Percentiles rank a stretch among this genome's conserved stretches.
These are phyloP conservation scores for Leptoxyphium fumago DNA, from an alignment of 2,329 filamentous ascomycete genomes.

Conservation along the genomic window DNA sequence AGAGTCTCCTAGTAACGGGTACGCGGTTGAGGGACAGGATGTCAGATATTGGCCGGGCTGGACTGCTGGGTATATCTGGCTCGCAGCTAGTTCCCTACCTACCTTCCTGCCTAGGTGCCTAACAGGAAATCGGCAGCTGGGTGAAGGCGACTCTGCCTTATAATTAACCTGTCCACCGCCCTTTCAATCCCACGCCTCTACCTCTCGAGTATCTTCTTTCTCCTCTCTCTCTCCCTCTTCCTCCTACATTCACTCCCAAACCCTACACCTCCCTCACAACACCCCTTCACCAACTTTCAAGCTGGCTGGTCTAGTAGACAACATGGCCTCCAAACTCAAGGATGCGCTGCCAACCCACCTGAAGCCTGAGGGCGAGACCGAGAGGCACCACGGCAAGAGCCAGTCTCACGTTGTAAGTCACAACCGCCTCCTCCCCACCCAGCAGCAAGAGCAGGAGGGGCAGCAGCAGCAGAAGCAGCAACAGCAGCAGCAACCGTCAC, in stretches of 20 bases:
- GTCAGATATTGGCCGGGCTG: no score
- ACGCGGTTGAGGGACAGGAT: no score
- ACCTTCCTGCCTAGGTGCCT: no score
- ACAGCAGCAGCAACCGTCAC: no score
- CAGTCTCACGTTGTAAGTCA: slow-evolving; percentile 69
- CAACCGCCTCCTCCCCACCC: background rate
- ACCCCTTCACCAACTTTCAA: background rate
- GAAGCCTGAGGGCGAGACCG: slow-evolving; percentile 41
- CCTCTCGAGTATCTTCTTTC: background rate
- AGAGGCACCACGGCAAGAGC: slow-evolving; percentile 69
- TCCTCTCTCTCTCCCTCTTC: background rate
- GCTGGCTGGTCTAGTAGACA: background rate
- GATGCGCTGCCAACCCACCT: slow-evolving; percentile 66
- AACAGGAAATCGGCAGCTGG: no score
- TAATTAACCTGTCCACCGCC: no score
- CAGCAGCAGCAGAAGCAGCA: background rate
- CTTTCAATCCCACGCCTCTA: background rate
- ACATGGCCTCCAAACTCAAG: background rate
- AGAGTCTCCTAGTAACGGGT: no score
- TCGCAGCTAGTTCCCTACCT: no score
- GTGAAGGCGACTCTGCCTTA: no score
- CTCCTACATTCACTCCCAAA: background rate
- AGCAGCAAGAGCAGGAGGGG: background rate
- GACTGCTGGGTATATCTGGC: no score
- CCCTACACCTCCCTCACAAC: background rate